Base-by-base conservation (phyloP, 2,329 filamentous ascomycete genomes). In the Sporothrix protearum region DNA sequence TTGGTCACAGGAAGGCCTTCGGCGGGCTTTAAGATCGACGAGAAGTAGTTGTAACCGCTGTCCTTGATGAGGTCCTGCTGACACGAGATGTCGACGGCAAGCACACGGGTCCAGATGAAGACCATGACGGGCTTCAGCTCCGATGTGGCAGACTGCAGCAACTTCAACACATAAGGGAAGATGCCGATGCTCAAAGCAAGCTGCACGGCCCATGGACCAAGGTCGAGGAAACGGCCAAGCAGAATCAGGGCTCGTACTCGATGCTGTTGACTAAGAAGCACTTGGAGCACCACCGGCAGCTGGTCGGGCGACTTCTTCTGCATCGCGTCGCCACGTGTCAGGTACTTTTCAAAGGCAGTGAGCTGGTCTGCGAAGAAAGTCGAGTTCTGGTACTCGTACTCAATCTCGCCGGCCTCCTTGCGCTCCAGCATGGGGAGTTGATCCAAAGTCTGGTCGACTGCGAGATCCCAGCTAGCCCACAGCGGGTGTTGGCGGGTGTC, bases 121-220 rank as follows among this genome's bases (percentile, higher is more conserved):
- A 99, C 94, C 96, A 99, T 98, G 73, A 98, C 94, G 0, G 96
- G 95, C 78, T 98, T 98, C 73, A 99, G 83, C 80, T 99, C 96
- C 63, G 93, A 88, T 0, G 96, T 96, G 63, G 96, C 95, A 4
- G 96, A 98, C 80, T 99, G 96, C 22, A 99, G 84, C 33, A 99
- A 85, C 81, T 99, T 99, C 45, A 99, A 84, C n/a, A 99, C 96
- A 78, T 99, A 99, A 0, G 96, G 96, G 80, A 99, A 99, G 74
- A 99, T 99, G 30, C 96, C 96, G 73, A 99, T 99, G 80, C 94
- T 97, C 19, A 99, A 86, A 19, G 96, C 96, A 53, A 99, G 88
- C 79, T 98, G 96, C n/a, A 99, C 96, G 39, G 96, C 96, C 96
- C 96, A 99, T 0, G 96, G 96, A 0, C 96, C 96, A 51, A 98